Percentiles rank a stretch among this genome's conserved stretches.
Evolutionary conservation across 2,329 filamentous ascomycete genomes (phyloP).

Genomic region (Neopestalotiopsis rosae): DNA sequence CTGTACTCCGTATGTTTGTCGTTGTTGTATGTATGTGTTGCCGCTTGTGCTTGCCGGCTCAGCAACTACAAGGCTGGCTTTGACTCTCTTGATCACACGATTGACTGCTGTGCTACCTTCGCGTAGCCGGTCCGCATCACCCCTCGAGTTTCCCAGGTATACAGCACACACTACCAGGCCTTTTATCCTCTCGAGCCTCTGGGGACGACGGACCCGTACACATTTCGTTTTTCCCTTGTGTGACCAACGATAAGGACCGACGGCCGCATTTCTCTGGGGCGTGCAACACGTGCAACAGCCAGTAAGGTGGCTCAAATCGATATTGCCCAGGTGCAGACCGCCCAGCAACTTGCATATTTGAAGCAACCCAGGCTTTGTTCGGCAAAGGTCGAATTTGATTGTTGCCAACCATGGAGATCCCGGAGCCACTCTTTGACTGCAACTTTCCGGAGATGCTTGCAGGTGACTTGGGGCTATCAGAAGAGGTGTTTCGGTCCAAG

Average conservation of each 20-base stretch:
- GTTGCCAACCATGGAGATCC: conserved; percentile 24
- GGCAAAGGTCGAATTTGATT: conserved; percentile 19
- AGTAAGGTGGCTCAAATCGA: conserved; percentile 6
- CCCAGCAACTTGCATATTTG: conserved; percentile 14
- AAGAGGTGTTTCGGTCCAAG: conserved; percentile 52
- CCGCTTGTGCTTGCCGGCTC: neutral
- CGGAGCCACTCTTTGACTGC: conserved; percentile 40
- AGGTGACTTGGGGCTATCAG: conserved; percentile 56
- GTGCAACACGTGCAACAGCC: neutral
- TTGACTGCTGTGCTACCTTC: conserved; percentile 8
- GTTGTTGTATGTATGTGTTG: neutral
- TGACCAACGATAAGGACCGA: conserved; percentile 8
- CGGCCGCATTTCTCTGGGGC: conserved; percentile 8
- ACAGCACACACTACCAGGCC: no score
- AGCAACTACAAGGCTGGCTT: conserved; percentile 13
- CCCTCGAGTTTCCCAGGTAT: conserved; percentile 2
- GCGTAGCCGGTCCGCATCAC: conserved; percentile 10
- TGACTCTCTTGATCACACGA: neutral
- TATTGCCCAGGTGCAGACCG: neutral
- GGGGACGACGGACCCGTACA: neutral
- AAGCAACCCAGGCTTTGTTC: neutral
- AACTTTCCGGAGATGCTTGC: conserved; percentile 63
- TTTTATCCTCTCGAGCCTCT: neutral
- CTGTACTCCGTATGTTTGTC: no score
- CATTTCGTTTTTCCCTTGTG: conserved; percentile 5